These are phyloP conservation scores for Amanita molliuscula DNA, from an alignment of 768 basidiomycete species.

Conservation along the genomic window DNA sequence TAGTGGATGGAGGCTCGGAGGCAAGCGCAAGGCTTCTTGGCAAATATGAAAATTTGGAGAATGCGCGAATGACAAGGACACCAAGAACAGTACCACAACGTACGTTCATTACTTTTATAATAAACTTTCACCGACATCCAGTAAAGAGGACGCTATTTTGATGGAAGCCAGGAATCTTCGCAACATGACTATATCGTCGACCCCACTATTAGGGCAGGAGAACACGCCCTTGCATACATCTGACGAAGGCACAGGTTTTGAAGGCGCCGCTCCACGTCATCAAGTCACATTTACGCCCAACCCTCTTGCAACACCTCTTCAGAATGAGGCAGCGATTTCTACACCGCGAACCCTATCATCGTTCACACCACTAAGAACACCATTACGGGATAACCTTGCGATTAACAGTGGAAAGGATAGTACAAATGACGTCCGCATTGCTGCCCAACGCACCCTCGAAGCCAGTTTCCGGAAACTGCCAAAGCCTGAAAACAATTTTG, in stretches of 20 bases:
- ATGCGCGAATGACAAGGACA: conserved; percentile 86
- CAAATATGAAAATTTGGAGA: conserved; percentile 85
- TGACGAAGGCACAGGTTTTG: conserved; percentile 81
- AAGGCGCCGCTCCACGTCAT: conserved; percentile 90
- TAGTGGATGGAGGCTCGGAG: conserved; percentile 76
- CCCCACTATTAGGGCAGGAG: conserved; percentile 92
- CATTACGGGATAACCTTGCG: conserved; percentile 81
- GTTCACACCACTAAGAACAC: conserved; percentile 87
- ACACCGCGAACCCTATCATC: conserved; percentile 46
- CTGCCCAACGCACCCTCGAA: conserved; percentile 67
- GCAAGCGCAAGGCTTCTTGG: conserved; percentile 81
- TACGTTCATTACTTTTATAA: conserved; percentile 30
- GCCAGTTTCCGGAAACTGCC: conserved; percentile 80
- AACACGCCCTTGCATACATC: conserved; percentile 85
- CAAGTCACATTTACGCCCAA: conserved; percentile 91
- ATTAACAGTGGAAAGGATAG: conserved; percentile 56
- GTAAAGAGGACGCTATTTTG: conserved; percentile 87
- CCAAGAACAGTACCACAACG: conserved; percentile 91
- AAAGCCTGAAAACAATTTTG: conserved; percentile 94
- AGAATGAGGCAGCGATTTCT: conserved; percentile 21
- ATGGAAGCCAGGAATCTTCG: conserved; percentile 92
- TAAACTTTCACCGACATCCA: not conserved
- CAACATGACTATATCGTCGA: conserved; percentile 88
- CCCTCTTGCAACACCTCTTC: conserved; percentile 82
- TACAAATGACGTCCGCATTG: conserved; percentile 26